Conservation (phyloP, 805 yeast species). For the Teunomyces panamensis region DNA sequence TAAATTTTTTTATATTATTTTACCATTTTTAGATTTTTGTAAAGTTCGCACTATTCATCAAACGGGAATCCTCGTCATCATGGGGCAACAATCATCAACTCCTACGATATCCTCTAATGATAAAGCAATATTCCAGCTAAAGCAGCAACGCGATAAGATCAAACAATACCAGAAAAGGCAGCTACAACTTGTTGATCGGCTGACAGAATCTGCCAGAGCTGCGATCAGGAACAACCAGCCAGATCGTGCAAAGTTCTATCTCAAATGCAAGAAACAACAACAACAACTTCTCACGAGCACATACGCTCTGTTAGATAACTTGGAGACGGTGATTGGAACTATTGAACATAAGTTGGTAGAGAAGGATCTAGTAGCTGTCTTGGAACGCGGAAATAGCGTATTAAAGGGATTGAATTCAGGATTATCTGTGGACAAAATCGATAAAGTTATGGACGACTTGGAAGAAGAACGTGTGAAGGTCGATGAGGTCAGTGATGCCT, state of each 20-base stretch:
- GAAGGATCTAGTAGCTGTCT: conserved; percentile 75
- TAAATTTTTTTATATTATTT: not conserved
- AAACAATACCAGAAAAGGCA: conserved; percentile 68
- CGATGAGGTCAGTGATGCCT: conserved; percentile 60
- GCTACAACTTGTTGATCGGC: conserved; percentile 54
- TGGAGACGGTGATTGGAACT: conserved; percentile 74
- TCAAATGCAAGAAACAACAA: conserved; percentile 81
- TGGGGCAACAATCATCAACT: conserved; percentile 46
- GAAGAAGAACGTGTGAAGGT: conserved; percentile 81
- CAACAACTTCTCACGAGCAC: conserved; percentile 67
- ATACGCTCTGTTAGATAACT: conserved; percentile 69
- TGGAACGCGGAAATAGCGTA: conserved; percentile 76
- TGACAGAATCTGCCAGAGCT: conserved; percentile 56
- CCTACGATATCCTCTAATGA: conserved; percentile 80
- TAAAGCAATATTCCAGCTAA: conserved; percentile 79
- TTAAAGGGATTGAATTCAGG: conserved; percentile 75
- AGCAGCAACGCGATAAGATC: conserved; percentile 83
- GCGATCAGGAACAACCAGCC: conserved; percentile 53
- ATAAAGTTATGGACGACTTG: conserved; percentile 75
- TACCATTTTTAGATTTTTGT: not conserved
- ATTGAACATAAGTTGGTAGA: conserved; percentile 91
- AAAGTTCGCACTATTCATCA: not conserved
- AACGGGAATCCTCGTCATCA: conserved; percentile 9
- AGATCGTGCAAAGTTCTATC: conserved; percentile 61
- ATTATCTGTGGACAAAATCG: conserved; percentile 75